These are phyloP conservation scores for Tephrocybe sp. DNA, from an alignment of 768 basidiomycete genomes.

Conservation along the genomic window DNA sequence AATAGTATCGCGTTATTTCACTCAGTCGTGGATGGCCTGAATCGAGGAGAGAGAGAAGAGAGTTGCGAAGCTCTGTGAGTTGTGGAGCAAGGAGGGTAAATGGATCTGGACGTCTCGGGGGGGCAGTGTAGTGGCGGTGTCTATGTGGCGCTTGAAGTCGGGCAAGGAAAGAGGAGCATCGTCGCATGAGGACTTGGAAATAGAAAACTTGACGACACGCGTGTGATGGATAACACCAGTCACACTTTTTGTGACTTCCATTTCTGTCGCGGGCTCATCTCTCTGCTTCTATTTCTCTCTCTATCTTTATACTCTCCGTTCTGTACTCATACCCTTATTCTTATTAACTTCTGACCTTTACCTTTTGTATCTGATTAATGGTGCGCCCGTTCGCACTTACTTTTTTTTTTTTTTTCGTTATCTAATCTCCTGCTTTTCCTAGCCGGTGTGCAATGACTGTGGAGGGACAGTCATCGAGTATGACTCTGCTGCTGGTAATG, in stretches of 20 bases:
- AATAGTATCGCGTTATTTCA: constrained; percentile 91
- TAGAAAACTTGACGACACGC: constrained; percentile 4
- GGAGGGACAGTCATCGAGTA: constrained; percentile 86
- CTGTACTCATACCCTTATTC: constrained; percentile 15
- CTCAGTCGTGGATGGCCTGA: constrained; percentile 83
- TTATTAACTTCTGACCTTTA: not conserved
- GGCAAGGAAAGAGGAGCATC: constrained; percentile 13
- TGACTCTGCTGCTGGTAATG: constrained; percentile 80
- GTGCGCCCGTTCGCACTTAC: not conserved
- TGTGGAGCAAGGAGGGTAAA: constrained; percentile 68
- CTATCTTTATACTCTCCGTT: constrained; percentile 15
- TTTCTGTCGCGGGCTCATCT: constrained; percentile 5
- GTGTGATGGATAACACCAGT: constrained; percentile 3
- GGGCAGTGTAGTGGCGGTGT: constrained; percentile 8
- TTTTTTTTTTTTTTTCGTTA: not conserved
- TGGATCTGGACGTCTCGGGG: constrained; percentile 52
- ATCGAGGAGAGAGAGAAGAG: constrained; percentile 72
- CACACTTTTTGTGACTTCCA: constrained; percentile 12
- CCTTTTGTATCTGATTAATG: constrained; percentile 12
- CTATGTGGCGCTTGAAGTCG: constrained; percentile 12
- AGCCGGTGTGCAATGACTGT: constrained; percentile 72
- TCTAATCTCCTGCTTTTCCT: constrained; percentile 13
- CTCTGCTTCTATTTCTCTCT: constrained; percentile 8
- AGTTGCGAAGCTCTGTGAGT: constrained; percentile 63
- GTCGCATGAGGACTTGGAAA: constrained; percentile 10